phyloP scores from a whole-genome alignment of 163 green algal genomes.

The Scenedesmus sp. region DNA sequence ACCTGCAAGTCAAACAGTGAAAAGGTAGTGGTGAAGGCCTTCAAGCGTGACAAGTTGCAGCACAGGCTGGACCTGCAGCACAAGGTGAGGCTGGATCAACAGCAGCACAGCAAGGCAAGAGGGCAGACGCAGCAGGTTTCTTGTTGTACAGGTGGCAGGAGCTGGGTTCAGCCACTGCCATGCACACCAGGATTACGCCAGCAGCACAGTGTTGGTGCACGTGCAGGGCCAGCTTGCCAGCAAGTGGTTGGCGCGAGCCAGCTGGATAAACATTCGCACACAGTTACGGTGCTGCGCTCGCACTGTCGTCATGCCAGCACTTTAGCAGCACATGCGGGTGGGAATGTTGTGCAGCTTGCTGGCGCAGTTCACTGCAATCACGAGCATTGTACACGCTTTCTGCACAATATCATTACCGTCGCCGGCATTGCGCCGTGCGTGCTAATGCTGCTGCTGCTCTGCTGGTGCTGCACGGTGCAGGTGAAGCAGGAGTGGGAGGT shows the following conservation, averaged over 20 bases:
- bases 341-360: not conserved
- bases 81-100: slow-evolving; percentile 18
- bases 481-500: slow-evolving; percentile 59
- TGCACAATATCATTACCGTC: not conserved
- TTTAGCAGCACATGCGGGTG: no score
- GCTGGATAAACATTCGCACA: no score
- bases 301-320: not conserved
- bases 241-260: not conserved
- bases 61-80: slow-evolving; percentile 50
- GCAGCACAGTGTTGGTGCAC: not conserved
- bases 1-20: slow-evolving; percentile 22
- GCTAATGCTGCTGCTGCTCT: not conserved
- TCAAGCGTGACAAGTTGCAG: slow-evolving; percentile 48
- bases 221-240: not conserved
- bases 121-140: not conserved
- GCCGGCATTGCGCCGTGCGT: no score
- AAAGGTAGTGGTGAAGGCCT: slow-evolving; percentile 55
- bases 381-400: not conserved
- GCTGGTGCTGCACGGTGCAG: not conserved
- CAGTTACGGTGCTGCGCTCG: no score
- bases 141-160: no score
- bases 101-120: not conserved
- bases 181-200: not conserved
- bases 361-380: not conserved
- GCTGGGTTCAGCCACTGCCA: not conserved